A percentile compares a stretch with the other conserved stretches of the same genome.
These are phyloP conservation scores for Mortierella sp. DNA, from an alignment of 371 early-diverging fungal species.

Conservation along the genomic window DNA sequence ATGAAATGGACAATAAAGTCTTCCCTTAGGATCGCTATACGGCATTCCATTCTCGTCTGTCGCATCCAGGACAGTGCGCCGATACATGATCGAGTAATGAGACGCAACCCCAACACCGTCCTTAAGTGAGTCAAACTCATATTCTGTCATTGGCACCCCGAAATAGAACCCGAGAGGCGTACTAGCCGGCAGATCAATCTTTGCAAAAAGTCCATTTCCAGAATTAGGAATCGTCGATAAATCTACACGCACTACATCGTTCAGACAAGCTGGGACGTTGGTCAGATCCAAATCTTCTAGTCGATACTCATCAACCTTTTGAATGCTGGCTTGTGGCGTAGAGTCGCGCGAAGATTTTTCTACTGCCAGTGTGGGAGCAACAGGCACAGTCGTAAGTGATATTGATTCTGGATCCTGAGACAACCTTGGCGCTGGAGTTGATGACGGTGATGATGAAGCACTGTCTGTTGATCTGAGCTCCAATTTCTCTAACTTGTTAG, in stretches of 20 bases:
- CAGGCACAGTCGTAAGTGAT: neutral
- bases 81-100: slow-evolving; percentile 86
- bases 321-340: slow-evolving; percentile 7
- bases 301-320: slow-evolving; percentile 35
- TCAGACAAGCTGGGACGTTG: slow-evolving; percentile 66
- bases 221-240: slow-evolving; percentile 74
- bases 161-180: slow-evolving; percentile 91
- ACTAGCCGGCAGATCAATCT: slow-evolving; percentile 73
- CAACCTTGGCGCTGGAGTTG: slow-evolving; percentile 21
- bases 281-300: slow-evolving; percentile 55
- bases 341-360: slow-evolving; percentile 6
- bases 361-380: neutral
- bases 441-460: slow-evolving; percentile 15
- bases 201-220: slow-evolving; percentile 86
- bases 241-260: slow-evolving; percentile 73
- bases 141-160: slow-evolving; percentile 93
- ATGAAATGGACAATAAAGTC: slow-evolving; percentile 87
- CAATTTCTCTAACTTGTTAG: slow-evolving; percentile 29
- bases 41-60: slow-evolving; percentile 83
- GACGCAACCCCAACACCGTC: slow-evolving; percentile 83
- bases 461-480: slow-evolving; percentile 26
- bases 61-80: slow-evolving; percentile 87
- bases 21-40: slow-evolving; percentile 71
- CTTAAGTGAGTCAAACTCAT: slow-evolving; percentile 88
- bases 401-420: slow-evolving; percentile 6